Evolutionary conservation across 208 protist species (phyloP), one percentile per base, ranked within the genome.

Genomic region (Sergeia podlipaevii): DNA sequence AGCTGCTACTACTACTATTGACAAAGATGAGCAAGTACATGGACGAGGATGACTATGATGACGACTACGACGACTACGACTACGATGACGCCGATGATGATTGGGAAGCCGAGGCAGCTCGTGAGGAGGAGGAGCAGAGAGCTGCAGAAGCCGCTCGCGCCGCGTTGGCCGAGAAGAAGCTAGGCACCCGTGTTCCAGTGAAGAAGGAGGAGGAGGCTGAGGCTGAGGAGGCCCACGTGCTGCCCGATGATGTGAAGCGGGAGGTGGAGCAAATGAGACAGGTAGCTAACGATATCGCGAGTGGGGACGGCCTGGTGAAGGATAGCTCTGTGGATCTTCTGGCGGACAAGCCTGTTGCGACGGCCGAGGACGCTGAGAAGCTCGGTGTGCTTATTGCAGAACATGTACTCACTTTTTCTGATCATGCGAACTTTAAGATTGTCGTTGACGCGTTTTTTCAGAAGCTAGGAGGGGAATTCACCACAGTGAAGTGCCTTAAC

Each of bases 21-120:
- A n/a, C 39, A 15, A 49, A 34, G 43, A 27, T 55, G 28, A 57
- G 36, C 23, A 57, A 56, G 27, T 60, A 71, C 33, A 55, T 77
- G 30, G 64, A 75, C 54, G 56, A 78, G 45, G 24, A 52, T 13
- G 28, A 52, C 24, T n/a, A 71, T 63, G 74, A 81, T 37, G 48
- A 49, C 24, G 59, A 74, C 26, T 57, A 71, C 46, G 62, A 80
- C 33, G 58, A 78, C 57, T 51, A 68, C 48, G 21, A 56, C 36
- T 86, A 76, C 61, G 74, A 90, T 43, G 88, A 95, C 65, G 80
- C 73, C 38, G 78, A 73, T 38, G 85, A 95, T 57, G 85, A 95
- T 46, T 95, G 85, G 85, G 81, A 95, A 62, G 65, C 64, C 13
- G 85, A 95, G 64, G 74, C 71, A 5, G 74, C 56, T 3, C 67